phyloP scores from a whole-genome alignment of 768 basidiomycete species.

The Auriscalpium vulgare region DNA sequence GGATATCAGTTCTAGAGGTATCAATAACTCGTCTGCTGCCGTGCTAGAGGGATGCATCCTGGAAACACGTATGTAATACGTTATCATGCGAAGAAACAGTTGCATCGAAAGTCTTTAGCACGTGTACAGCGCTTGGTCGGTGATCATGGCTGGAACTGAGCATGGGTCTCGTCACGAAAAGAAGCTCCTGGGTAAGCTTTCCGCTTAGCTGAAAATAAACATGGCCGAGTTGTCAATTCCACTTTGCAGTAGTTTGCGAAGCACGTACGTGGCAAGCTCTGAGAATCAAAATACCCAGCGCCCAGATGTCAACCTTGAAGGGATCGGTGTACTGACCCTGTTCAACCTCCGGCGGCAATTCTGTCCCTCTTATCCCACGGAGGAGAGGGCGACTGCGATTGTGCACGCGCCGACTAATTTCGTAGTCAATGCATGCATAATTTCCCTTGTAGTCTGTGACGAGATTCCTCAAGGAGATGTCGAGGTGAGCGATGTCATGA shows the following conservation, averaged over 20 bases:
- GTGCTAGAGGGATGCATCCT: too few relatives aligned
- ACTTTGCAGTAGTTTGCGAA: neutral
- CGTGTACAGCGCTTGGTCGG: neutral
- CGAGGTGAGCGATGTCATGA: constrained; percentile 58
- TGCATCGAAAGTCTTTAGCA: neutral
- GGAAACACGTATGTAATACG: too few relatives aligned
- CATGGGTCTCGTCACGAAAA: neutral
- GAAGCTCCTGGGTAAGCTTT: neutral
- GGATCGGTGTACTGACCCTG: constrained; percentile 41
- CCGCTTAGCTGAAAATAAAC: neutral
- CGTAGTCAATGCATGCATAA: constrained; percentile 72
- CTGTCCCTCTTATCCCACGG: constrained; percentile 45
- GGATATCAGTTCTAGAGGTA: too few relatives aligned
- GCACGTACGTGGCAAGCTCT: constrained; percentile 50
- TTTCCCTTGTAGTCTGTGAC: constrained; percentile 56
- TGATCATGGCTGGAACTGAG: neutral
- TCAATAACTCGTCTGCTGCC: too few relatives aligned
- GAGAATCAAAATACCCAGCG: constrained; percentile 55
- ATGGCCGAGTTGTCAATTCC: neutral
- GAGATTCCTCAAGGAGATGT: constrained; percentile 55
- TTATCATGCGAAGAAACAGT: neutral
- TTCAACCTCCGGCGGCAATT: constrained; percentile 66
- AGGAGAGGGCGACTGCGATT: constrained; percentile 29
- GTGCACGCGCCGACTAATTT: constrained; percentile 51
- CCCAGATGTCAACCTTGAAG: constrained; percentile 72